phyloP scores from a whole-genome alignment of 2,329 filamentous ascomycete genomes.

The Neofusicoccum kwambonambiense region DNA sequence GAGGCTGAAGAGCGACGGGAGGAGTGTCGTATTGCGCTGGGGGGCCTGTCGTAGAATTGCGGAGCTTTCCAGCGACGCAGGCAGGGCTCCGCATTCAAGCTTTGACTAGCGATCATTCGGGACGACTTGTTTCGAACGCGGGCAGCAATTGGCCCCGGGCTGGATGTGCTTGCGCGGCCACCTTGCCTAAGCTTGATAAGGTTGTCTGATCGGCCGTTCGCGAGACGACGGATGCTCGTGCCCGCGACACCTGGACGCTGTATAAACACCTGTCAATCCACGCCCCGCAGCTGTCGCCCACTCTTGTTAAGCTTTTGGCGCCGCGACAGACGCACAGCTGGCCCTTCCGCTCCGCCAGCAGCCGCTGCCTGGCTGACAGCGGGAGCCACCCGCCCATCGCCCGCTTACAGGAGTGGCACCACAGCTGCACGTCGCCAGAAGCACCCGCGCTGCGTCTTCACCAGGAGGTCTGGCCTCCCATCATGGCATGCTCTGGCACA shows the following conservation, averaged over 20 bases:
- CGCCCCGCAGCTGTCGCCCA: neutral
- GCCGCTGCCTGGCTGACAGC: neutral
- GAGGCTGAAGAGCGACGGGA: neutral
- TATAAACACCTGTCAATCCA: conserved; percentile 1
- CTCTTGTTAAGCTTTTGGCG: neutral
- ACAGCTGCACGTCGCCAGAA: neutral
- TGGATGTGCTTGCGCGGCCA: conserved; percentile 10
- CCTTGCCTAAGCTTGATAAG: conserved; percentile 10
- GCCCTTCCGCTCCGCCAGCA: neutral
- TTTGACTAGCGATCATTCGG: conserved; percentile 13
- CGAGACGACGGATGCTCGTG: conserved; percentile 2
- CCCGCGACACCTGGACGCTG: neutral
- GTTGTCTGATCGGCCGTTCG: conserved; percentile 16
- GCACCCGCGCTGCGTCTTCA: neutral
- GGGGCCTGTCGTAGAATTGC: conserved; percentile 4
- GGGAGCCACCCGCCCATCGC: neutral
- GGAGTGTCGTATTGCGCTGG: conserved; percentile 3
- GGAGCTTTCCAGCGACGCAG: conserved; percentile 9
- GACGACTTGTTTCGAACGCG: conserved; percentile 8
- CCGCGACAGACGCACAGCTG: neutral
- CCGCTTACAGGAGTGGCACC: neutral
- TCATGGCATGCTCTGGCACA: neutral
- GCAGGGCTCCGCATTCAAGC: conserved; percentile 9
- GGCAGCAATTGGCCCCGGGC: neutral
- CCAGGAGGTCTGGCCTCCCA: neutral